A percentile compares a stretch with the other conserved stretches of the same genome.
phyloP scores from a whole-genome alignment of 305 asterid genomes.

The Fraxinus latifolia region DNA sequence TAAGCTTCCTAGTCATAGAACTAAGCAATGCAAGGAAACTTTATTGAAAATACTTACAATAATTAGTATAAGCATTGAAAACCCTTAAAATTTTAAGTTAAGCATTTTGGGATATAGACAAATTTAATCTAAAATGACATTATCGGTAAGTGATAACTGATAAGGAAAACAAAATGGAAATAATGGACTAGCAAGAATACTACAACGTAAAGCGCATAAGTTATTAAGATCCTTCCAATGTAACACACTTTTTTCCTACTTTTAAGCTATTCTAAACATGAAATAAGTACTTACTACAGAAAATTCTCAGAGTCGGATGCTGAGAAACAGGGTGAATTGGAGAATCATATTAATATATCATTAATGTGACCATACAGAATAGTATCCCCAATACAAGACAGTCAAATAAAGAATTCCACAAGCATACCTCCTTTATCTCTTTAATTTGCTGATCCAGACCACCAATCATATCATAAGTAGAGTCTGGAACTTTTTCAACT shows the following conservation, averaged over 20 bases:
- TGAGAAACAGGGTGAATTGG: not conserved
- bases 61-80: not conserved
- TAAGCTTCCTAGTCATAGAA: not conserved
- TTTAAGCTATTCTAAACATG: not conserved
- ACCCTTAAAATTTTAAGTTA: not conserved
- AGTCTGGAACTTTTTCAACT: conserved; percentile 96
- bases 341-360: not conserved
- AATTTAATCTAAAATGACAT: not conserved
- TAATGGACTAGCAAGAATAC: not conserved
- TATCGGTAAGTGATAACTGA: not conserved
- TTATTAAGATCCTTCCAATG: not conserved
- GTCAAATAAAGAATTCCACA: not conserved
- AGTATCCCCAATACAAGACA: not conserved
- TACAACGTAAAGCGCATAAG: not conserved
- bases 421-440: conserved; percentile 84
- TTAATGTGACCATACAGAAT: not conserved
- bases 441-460: conserved; percentile 99
- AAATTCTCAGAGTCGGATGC: not conserved
- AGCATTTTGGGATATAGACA: not conserved
- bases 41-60: not conserved
- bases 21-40: not conserved
- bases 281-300: not conserved
- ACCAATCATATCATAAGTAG: conserved; percentile 99
- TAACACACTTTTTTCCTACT: not conserved
- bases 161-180: not conserved